Conservation (phyloP, 805 yeast genomes). For the Suhomyces sp. region DNA sequence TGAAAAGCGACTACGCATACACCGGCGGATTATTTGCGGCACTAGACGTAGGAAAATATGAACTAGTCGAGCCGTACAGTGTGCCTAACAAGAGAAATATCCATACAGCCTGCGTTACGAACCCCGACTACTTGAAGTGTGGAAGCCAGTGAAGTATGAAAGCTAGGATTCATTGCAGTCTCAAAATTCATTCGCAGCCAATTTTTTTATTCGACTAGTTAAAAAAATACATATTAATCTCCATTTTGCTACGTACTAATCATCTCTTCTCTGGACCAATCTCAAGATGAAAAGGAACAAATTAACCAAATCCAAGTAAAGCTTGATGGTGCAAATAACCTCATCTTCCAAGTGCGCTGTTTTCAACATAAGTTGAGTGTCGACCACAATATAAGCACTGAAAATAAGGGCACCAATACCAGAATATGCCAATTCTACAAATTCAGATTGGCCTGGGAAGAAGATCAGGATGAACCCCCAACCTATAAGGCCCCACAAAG, state of each 20-base stretch:
- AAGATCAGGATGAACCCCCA: conserved; percentile 70
- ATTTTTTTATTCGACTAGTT: background rate
- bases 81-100: conserved; percentile 1
- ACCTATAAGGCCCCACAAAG: conserved; percentile 66
- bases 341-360: conserved; percentile 80
- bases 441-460: conserved; percentile 51
- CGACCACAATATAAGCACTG: conserved; percentile 68
- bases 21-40: background rate
- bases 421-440: conserved; percentile 64
- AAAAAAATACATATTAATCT: background rate
- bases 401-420: conserved; percentile 73
- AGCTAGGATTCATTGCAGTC: no score
- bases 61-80: background rate
- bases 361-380: conserved; percentile 77
- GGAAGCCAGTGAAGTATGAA: background rate
- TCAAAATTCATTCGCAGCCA: background rate
- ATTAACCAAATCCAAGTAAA: conserved; percentile 81
- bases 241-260: no score
- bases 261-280: conserved; percentile 41
- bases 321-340: conserved; percentile 70
- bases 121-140: background rate
- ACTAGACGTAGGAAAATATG: conserved; percentile 6
- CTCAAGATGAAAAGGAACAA: conserved; percentile 75
- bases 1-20: background rate
- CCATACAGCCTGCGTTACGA: conserved; percentile 10